Evolutionary conservation across 306 rosid species (phyloP), one percentile per base, ranked within the genome.

Genomic region (Quercus cerris): DNA sequence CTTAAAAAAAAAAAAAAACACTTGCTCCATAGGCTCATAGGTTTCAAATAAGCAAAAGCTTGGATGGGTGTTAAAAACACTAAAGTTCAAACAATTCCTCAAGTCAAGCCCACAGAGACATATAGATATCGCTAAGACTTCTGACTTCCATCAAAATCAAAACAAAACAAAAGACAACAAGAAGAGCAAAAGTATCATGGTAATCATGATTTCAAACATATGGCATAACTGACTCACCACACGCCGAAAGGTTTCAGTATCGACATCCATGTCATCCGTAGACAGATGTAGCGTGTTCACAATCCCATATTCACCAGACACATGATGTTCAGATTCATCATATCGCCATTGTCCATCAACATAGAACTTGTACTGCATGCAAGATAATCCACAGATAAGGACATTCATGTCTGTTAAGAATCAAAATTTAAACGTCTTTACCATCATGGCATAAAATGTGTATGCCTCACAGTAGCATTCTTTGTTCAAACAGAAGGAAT

Each of bases 271-370:
- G 84, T 87, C 86, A 74, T 93, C 94, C 38, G 94, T 80, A 76
- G 93, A 89, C 87, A 90, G 78, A 49, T 85, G 80, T 69, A 91
- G 79, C n/a, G 99, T 91, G 82, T 96, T 96, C 83, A 90, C 98
- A 69, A 88, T 61, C 84, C 99, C 99, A 73, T 80, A 87, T 55
- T 93, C 99, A 71, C 97, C 93, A 75, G 85, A 77, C 82, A 81
- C 81, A 58, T 63, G 86, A 66, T 93, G 90, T 67, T 90, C 97
- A 84, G 87, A 95, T 80, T 93, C 98, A 64, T 93, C 99, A 61
- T 96, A 92, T 74, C 91, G 88, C 99, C 99, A 96, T 81, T 90
- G 97, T 78, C 97, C 98, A 88, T 96, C 99, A 80, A 96, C 98
- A 86, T 59, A 96, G 87, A 96, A 96, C 81, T 96, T 96, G 90